Conservation (phyloP, 1,284 basidiomycete species). For the Meira miltonrushii region DNA sequence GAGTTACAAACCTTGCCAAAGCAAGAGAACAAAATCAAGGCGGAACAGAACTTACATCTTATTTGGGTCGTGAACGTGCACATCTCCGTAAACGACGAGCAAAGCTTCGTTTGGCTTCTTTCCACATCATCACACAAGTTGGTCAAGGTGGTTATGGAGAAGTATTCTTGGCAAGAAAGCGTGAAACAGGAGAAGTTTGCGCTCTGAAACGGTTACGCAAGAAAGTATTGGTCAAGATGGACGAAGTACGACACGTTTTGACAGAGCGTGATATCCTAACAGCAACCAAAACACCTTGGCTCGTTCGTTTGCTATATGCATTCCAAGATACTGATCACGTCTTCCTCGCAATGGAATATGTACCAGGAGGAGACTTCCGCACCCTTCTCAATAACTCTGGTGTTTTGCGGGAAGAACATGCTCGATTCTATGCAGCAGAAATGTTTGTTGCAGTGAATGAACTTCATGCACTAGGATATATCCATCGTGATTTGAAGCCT, state of each 20-base stretch:
- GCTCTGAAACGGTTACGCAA: constrained; percentile 50
- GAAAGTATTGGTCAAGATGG: constrained; percentile 51
- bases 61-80: constrained; percentile 44
- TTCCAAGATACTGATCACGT: constrained; percentile 51
- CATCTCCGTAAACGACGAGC: constrained; percentile 47
- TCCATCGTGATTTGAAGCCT: constrained; percentile 91
- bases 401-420: constrained; percentile 55
- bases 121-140: constrained; percentile 52
- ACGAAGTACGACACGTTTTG: constrained; percentile 51
- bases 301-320: constrained; percentile 48
- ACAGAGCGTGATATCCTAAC: constrained; percentile 51
- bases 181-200: constrained; percentile 51
- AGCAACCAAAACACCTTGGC: constrained; percentile 49
- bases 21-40: constrained; percentile 57
- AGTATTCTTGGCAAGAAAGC: constrained; percentile 50
- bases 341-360: constrained; percentile 58
- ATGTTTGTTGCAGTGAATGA: constrained; percentile 52
- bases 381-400: constrained; percentile 52
- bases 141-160: constrained; percentile 52
- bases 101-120: constrained; percentile 47
- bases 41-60: constrained; percentile 57
- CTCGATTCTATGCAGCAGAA: constrained; percentile 51
- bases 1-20: neutral
- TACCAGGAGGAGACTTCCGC: constrained; percentile 51
- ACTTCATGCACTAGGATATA: constrained; percentile 48